Evolutionary conservation across 768 basidiomycete genomes (phyloP).

Genomic region (Mycena crocata): DNA sequence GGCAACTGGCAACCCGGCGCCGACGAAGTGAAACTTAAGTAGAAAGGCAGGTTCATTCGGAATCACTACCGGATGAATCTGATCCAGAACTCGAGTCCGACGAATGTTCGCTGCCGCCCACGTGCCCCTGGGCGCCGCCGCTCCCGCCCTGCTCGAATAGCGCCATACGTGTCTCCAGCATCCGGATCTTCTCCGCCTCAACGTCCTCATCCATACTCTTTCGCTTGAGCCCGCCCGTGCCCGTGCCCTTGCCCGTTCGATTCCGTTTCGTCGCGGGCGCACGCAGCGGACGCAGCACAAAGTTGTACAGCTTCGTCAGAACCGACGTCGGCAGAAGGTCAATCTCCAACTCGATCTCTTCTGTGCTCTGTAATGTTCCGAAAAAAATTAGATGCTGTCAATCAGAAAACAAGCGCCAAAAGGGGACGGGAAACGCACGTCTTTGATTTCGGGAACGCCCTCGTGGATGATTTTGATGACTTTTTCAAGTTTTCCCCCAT

Average conservation of each 20-base stretch:
- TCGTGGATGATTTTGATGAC: conserved; percentile 97
- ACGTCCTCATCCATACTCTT: conserved; percentile 98
- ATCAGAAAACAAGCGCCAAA: conserved; percentile 20
- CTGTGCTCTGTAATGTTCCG: conserved; percentile 73
- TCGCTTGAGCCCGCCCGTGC: conserved; percentile 90
- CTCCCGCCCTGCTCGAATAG: conserved; percentile 77
- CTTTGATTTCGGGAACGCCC: conserved; percentile 92
- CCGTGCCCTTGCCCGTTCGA: conserved; percentile 79
- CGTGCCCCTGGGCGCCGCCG: conserved; percentile 46
- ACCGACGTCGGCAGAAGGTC: conserved; percentile 89
- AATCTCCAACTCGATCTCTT: conserved; percentile 99
- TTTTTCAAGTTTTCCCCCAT: conserved; percentile 84
- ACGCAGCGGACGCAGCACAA: conserved; percentile 85
- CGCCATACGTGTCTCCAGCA: conserved; percentile 88
- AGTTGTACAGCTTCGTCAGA: conserved; percentile 94
- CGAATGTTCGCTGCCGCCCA: conserved; percentile 79
- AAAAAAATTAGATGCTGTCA: conserved; percentile 31
- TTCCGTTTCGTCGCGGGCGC: conserved; percentile 74
- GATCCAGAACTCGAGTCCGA: conserved; percentile 84
- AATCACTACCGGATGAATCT: conserved; percentile 87
- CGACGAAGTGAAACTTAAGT: conserved; percentile 32
- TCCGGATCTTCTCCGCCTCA: conserved; percentile 94
- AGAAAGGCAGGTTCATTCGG: conserved; percentile 65
- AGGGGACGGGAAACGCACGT: conserved; percentile 65
- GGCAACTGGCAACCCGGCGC: conserved; percentile 31